These are phyloP conservation scores for Fagopyrum tataricum DNA, from an alignment of 148 eudicot genomes.

Conservation along the genomic window DNA sequence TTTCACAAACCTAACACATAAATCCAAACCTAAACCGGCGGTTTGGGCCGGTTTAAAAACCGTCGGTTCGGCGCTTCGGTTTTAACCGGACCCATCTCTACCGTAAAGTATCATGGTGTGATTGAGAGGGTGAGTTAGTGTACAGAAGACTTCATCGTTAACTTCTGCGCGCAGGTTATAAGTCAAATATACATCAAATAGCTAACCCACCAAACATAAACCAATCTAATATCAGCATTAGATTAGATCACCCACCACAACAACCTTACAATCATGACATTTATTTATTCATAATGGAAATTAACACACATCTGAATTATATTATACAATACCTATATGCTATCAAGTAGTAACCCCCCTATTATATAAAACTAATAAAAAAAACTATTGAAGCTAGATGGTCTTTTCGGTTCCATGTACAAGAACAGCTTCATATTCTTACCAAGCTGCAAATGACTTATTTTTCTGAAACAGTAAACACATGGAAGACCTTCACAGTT, in stretches of 20 bases:
- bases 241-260: constrained; percentile 8
- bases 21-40: no score
- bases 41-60: no score
- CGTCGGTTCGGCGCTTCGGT: no score
- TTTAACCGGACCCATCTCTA: no score
- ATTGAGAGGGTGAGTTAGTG: neutral
- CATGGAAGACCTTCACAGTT: neutral
- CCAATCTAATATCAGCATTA: neutral
- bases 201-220: neutral
- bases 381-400: neutral
- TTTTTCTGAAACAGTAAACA: neutral
- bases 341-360: no score
- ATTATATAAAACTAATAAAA: no score
- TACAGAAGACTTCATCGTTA: neutral
- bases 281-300: neutral
- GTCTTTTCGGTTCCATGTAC: neutral
- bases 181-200: constrained; percentile 2
- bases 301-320: neutral
- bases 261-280: neutral
- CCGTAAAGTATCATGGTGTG: no score
- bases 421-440: neutral
- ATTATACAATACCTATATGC: neutral
- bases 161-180: neutral
- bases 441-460: neutral
- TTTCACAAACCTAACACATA: no score